Evolutionary conservation across 1,284 basidiomycete species (phyloP).

Genomic region (Afroboletus lepidellus): DNA sequence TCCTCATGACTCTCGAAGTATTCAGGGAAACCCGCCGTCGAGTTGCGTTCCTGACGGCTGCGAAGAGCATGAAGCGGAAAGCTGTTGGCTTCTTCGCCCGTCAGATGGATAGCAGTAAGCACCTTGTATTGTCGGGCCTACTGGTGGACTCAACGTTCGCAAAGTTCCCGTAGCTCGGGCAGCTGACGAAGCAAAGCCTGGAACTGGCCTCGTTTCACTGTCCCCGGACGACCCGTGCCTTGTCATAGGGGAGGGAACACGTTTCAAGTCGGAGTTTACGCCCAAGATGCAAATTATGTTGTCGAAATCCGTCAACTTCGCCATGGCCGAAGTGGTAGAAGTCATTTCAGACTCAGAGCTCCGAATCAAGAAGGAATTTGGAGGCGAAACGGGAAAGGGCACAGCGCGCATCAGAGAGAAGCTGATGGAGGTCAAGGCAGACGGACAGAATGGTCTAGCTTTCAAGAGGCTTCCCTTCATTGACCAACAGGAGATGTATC

Average conservation of each 20-base stretch:
- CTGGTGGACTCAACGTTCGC: constrained; percentile 12
- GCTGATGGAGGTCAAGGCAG: constrained; percentile 50
- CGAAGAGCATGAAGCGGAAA: constrained; percentile 83
- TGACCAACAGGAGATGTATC: constrained; percentile 94
- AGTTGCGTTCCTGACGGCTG: constrained; percentile 92
- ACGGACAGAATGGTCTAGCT: constrained; percentile 60
- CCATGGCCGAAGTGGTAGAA: constrained; percentile 83
- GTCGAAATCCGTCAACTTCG: constrained; percentile 78
- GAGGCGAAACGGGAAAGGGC: constrained; percentile 76
- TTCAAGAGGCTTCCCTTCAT: constrained; percentile 84
- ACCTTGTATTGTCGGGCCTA: neutral
- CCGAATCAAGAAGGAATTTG: constrained; percentile 88
- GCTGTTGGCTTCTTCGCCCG: constrained; percentile 83
- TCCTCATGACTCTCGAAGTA: constrained; percentile 87
- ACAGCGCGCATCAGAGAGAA: constrained; percentile 71
- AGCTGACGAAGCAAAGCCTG: constrained; percentile 82
- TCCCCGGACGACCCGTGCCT: constrained; percentile 77
- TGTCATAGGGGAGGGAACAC: constrained; percentile 78
- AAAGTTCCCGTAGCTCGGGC: constrained; percentile 93
- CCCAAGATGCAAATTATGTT: constrained; percentile 89
- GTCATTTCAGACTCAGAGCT: constrained; percentile 88
- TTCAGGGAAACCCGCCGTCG: constrained; percentile 81
- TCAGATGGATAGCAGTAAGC: constrained; percentile 90
- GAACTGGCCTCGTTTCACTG: constrained; percentile 73
- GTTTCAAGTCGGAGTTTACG: constrained; percentile 76